Conservation (phyloP, 176 grass and related monocot species). For the Musa troglodytarum region DNA sequence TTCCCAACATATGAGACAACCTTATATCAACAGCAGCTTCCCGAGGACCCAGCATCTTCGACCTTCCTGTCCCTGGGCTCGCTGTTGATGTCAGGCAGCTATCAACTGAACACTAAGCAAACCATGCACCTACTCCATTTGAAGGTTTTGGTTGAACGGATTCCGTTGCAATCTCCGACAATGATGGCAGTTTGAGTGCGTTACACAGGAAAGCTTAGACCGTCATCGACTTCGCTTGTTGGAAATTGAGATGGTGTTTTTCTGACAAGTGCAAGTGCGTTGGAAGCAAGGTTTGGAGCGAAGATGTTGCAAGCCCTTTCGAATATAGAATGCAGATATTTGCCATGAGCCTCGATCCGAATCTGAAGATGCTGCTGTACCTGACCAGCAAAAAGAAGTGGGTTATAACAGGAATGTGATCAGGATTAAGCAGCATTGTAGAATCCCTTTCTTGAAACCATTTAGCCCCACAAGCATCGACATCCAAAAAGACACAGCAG, state of each 20-base stretch:
- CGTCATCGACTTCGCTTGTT: slow-evolving; percentile 17
- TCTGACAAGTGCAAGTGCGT: slow-evolving; percentile 17
- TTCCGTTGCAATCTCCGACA: slow-evolving; percentile 5
- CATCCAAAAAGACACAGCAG: too few relatives aligned
- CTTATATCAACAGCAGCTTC: background rate
- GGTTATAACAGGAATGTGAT: background rate
- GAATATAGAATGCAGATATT: slow-evolving; percentile 26
- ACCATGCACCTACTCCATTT: slow-evolving; percentile 1
- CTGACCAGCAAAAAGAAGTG: background rate
- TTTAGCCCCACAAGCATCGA: too few relatives aligned
- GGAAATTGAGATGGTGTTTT: slow-evolving; percentile 15
- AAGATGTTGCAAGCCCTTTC: slow-evolving; percentile 28
- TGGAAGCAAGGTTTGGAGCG: slow-evolving; percentile 15
- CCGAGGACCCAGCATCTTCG: background rate
- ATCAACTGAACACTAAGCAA: slow-evolving; percentile 30
- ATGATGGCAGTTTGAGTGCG: background rate
- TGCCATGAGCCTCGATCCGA: slow-evolving; percentile 27
- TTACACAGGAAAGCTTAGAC: slow-evolving; percentile 19
- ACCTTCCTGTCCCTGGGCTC: slow-evolving; percentile 9
- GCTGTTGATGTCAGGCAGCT: slow-evolving; percentile 31
- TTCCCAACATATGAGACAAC: background rate
- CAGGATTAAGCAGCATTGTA: background rate
- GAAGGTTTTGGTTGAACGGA: slow-evolving; percentile 10
- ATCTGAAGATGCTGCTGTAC: slow-evolving; percentile 26
- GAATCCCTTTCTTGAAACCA: too few relatives aligned